Base-by-base conservation (phyloP, 352 stramenopile species). In the Phytopythium cucurbitacearum region DNA sequence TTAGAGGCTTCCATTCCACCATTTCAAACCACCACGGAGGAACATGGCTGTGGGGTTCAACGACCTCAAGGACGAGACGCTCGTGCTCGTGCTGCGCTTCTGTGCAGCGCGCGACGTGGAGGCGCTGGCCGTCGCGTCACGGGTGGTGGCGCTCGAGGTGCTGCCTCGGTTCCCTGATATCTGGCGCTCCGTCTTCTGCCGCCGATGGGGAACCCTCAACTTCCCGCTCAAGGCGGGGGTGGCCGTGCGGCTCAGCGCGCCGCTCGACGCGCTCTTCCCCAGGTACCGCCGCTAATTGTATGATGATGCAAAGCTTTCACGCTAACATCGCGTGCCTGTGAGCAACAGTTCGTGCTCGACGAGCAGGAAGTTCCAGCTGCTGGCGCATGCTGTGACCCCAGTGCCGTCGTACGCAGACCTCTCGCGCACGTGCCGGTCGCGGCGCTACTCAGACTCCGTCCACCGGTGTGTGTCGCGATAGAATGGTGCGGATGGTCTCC, bases 331-430 rank as follows among this genome's bases (percentile, higher is more conserved):
- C 13, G 15, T 36, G 12, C 46, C 13, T 28, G 40, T 45, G 8
- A 15, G 6, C 13, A 15, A 15, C 48, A 85, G 72, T 52, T 62
- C 52, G 28, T 81, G 71, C 48, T 68, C 62, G 0, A 70, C 87
- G 53, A 87, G 70, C 48, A 77, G 81, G 45, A 80, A 87, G 59
- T 89, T 69, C 56, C 81, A 91, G 59, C 57, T 91, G 51, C 69
- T 91, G 54, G 65, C 81, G 1, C 81, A 91, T 43, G 79, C 79
- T 5, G 59, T 87, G 15, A 75, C 68, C 5, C 76, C 71, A 2
- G 76, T 92, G 21, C 81, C 81, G 32, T 82, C 77, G 10, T 75
- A 75, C 53, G 77, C 74, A 3, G 78, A 91, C 59, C 60, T 89
- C 3, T 49, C 55, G 21, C 56, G 71, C 11, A 91, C 77, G 11